These are phyloP conservation scores for Colletotrichum kahawae DNA, from an alignment of 2,329 filamentous ascomycete genomes.

Conservation along the genomic window DNA sequence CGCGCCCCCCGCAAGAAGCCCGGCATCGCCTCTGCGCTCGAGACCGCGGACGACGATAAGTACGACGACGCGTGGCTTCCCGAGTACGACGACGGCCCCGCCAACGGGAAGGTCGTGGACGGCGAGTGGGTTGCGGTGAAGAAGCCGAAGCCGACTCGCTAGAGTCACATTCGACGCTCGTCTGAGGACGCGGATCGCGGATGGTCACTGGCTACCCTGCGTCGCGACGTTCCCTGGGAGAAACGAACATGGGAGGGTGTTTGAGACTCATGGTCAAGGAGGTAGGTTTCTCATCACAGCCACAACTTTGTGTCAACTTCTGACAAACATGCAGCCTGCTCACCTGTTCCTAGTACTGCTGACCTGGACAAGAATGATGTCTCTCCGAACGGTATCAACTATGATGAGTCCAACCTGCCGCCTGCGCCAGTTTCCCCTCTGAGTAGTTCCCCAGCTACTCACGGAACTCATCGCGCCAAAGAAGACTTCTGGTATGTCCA, in stretches of 20 bases:
- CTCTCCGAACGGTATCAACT: not conserved
- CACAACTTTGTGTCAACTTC: not conserved
- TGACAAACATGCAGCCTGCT: not conserved
- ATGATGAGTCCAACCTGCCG: not conserved
- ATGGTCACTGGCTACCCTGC: not conserved
- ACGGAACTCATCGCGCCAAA: not conserved
- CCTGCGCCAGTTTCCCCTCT: not conserved
- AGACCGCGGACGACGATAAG: conserved; percentile 13
- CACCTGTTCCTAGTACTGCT: not conserved
- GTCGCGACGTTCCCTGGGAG: not conserved
- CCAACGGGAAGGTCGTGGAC: not conserved
- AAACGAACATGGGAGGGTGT: not conserved
- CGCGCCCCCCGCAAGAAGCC: not conserved
- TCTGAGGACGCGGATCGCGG: not conserved
- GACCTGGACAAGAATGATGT: not conserved
- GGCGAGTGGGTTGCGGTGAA: not conserved
- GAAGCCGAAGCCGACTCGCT: conserved; percentile 3
- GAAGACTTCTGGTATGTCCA: not conserved
- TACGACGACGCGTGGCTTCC: conserved; percentile 17
- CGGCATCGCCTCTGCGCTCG: not conserved
- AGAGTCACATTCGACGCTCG: not conserved
- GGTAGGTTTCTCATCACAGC: not conserved
- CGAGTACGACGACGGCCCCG: not conserved
- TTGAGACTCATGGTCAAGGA: not conserved
- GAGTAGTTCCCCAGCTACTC: not conserved